A percentile compares a stretch with the other conserved stretches of the same genome.
phyloP scores from a whole-genome alignment of 495 filamentous ascomycete species.

The Apiosordaria backusii region DNA sequence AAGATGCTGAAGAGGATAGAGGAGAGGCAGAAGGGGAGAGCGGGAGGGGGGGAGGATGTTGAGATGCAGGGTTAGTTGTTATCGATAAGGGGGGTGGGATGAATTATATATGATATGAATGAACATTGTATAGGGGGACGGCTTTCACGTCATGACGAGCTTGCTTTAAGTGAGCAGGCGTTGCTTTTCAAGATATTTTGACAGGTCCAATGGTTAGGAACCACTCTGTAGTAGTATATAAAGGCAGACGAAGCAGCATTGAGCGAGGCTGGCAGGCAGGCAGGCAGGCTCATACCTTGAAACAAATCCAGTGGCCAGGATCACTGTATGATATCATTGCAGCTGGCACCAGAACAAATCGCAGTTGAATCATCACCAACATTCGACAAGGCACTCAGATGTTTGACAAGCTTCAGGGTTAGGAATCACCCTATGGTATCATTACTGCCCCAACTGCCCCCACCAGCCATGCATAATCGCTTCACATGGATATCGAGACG shows the following conservation, averaged over 20 bases:
- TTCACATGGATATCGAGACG: neutral
- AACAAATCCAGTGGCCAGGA: no score
- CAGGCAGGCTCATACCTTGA: no score
- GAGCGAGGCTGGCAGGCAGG: no score
- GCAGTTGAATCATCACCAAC: neutral
- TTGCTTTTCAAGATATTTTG: no score
- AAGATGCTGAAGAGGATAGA: conserved; percentile 68
- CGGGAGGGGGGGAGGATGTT: conserved; percentile 39
- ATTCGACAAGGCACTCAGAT: neutral
- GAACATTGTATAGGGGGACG: no score
- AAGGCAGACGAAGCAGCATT: no score
- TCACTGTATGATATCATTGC: neutral
- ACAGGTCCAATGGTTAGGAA: no score
- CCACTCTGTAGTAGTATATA: no score
- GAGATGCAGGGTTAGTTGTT: conserved; percentile 39
- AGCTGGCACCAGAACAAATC: neutral
- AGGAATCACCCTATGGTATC: neutral
- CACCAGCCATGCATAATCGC: neutral
- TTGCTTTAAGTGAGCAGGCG: no score
- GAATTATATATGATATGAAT: no score
- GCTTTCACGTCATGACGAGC: no score
- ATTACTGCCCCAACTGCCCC: neutral
- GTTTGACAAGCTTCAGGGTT: neutral
- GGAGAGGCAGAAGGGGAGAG: conserved; percentile 36
- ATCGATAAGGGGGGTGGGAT: no score